These are phyloP conservation scores for Quercus lobata DNA, from an alignment of 331 rosid species.

Conservation along the genomic window DNA sequence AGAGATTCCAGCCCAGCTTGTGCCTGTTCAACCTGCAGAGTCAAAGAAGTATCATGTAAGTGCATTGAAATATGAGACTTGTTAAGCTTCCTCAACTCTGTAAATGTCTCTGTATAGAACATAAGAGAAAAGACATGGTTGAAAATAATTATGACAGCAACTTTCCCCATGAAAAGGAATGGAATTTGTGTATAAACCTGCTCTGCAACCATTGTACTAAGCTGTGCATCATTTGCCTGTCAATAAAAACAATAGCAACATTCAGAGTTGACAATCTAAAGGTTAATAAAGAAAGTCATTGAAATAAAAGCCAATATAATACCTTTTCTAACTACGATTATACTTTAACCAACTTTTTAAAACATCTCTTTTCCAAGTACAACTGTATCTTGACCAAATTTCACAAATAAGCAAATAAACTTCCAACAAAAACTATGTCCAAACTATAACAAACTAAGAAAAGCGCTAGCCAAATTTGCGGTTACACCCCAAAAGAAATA, in stretches of 20 bases:
- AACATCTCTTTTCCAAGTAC: no score
- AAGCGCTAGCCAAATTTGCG: no score
- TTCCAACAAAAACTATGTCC: no score
- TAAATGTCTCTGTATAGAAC: conserved; percentile 14
- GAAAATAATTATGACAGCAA: background rate
- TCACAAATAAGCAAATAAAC: no score
- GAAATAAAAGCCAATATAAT: background rate
- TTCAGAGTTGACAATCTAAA: conserved; percentile 17
- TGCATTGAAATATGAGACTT: conserved; percentile 10
- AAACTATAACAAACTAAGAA: no score
- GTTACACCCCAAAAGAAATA: no score
- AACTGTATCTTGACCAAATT: no score
- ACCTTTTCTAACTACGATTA: no score
- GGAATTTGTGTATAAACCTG: conserved; percentile 49
- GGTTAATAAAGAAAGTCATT: background rate
- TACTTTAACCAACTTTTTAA: no score
- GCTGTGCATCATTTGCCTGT: conserved; percentile 98
- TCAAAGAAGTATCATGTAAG: conserved; percentile 17
- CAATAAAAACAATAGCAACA: conserved; percentile 23
- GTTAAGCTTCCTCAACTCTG: background rate
- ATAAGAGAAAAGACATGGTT: background rate
- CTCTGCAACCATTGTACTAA: conserved; percentile 96
- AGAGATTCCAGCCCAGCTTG: conserved; percentile 84
- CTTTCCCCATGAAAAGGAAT: background rate
- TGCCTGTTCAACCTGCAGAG: conserved; percentile 91